A percentile compares a stretch with the other conserved stretches of the same genome.
Evolutionary conservation across 148 eudicot species (phyloP).

Genomic region (Rhododendron ovatum): DNA sequence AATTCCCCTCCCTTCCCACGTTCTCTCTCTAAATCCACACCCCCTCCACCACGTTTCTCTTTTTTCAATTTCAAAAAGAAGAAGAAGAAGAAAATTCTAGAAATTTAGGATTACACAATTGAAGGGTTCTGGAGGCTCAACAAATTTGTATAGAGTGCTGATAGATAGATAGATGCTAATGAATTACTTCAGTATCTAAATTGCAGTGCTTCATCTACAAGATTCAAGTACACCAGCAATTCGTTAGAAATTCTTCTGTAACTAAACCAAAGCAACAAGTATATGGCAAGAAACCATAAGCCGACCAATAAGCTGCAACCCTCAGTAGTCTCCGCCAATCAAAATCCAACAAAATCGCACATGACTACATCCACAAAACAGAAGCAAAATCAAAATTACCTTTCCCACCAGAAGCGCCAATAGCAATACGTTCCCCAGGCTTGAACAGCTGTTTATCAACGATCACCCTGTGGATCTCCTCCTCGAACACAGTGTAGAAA

Average conservation of each 20-base stretch:
- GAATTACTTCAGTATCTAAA: neutral
- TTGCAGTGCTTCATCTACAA: neutral
- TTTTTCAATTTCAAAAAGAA: too few relatives aligned
- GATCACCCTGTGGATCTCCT: constrained; percentile 76
- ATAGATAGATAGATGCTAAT: too few relatives aligned
- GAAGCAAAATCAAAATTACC: constrained; percentile 30
- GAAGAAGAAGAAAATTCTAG: neutral
- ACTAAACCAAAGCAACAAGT: neutral
- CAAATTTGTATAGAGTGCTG: neutral
- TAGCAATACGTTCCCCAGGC: constrained; percentile 84
- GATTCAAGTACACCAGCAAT: neutral
- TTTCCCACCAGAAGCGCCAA: constrained; percentile 99
- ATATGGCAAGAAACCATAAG: neutral
- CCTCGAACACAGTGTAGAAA: constrained; percentile 79
- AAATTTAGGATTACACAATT: too few relatives aligned
- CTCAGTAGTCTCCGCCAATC: neutral
- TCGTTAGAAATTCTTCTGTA: neutral
- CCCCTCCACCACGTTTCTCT: neutral
- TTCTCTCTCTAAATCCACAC: neutral
- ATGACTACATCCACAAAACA: neutral
- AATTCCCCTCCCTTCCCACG: neutral
- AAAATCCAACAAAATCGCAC: neutral
- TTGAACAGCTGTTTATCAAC: constrained; percentile 73
- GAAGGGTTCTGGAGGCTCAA: neutral
- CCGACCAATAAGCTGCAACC: neutral